Conservation (phyloP, 805 yeast genomes). For the Debaryomyces prosopidis region DNA sequence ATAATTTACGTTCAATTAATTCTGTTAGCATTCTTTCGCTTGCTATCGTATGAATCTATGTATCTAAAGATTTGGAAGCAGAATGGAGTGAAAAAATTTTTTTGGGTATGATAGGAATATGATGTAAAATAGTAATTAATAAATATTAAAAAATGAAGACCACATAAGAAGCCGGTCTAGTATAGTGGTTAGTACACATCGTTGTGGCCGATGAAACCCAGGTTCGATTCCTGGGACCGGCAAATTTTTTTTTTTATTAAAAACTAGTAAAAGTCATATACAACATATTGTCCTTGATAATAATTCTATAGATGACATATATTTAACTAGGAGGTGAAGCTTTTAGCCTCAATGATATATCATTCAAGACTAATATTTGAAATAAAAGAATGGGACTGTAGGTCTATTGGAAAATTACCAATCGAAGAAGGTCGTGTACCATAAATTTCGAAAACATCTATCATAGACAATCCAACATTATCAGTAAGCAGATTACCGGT, state of each 20-base stretch:
- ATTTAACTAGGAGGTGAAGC: too few relatives aligned
- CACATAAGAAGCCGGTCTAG: conserved; percentile 26
- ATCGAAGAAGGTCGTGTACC: background rate
- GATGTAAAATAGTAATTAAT: background rate
- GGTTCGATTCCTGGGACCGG: conserved; percentile 52
- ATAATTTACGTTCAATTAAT: background rate
- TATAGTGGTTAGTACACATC: conserved; percentile 49
- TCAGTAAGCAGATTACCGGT: background rate
- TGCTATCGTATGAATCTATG: too few relatives aligned
- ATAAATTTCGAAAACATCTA: background rate
- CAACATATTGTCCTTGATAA: too few relatives aligned
- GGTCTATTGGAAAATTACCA: too few relatives aligned
- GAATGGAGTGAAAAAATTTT: background rate
- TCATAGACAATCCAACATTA: background rate
- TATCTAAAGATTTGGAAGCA: too few relatives aligned
- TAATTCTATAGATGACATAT: too few relatives aligned
- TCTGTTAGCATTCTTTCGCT: too few relatives aligned
- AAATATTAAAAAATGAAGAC: too few relatives aligned
- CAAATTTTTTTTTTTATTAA: conserved; percentile 15
- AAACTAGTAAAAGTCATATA: too few relatives aligned
- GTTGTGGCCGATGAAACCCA: conserved; percentile 51
- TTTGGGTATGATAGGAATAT: background rate
- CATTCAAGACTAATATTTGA: too few relatives aligned
- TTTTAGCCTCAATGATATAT: too few relatives aligned
- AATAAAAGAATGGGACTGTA: too few relatives aligned